phyloP scores from a whole-genome alignment of 164 flowering plant genomes.

The Brasenia schreberi region DNA sequence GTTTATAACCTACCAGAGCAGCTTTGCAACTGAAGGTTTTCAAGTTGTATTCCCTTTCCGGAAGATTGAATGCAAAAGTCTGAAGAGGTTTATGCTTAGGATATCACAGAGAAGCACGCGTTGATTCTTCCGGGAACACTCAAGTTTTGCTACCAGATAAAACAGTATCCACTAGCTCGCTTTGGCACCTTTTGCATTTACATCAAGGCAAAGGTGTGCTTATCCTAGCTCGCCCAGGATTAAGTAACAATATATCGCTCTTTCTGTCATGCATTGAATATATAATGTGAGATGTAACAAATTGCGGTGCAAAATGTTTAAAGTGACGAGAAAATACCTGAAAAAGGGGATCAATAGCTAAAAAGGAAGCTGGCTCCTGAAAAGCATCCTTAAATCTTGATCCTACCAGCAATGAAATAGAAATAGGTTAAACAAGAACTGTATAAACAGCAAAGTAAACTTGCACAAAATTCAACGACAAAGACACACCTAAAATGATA shows the following conservation, averaged over 20 bases:
- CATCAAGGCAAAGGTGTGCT: background rate
- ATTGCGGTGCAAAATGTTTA: background rate
- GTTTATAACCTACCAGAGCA: no score
- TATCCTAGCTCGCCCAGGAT: conserved; percentile 83
- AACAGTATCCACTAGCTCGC: background rate
- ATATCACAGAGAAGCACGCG: background rate
- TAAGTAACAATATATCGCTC: conserved; percentile 84
- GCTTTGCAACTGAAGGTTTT: no score
- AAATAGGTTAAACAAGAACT: background rate
- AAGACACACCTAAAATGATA: conserved; percentile 56
- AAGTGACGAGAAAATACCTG: conserved; percentile 34
- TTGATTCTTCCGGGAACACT: background rate
- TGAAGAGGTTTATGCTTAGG: background rate
- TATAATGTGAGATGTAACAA: background rate
- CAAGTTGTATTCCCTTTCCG: background rate
- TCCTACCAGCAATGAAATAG: conserved; percentile 30
- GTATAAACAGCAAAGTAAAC: background rate
- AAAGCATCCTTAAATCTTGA: conserved; percentile 91
- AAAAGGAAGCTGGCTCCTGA: conserved; percentile 73
- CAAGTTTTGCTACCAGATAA: background rate
- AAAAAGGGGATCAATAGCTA: conserved; percentile 70
- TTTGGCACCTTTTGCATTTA: background rate
- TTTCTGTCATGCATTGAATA: conserved; percentile 31
- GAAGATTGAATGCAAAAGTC: background rate
- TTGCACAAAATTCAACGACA: background rate